Conservation (phyloP, 768 basidiomycete genomes). For the Austroboletus festivus region DNA sequence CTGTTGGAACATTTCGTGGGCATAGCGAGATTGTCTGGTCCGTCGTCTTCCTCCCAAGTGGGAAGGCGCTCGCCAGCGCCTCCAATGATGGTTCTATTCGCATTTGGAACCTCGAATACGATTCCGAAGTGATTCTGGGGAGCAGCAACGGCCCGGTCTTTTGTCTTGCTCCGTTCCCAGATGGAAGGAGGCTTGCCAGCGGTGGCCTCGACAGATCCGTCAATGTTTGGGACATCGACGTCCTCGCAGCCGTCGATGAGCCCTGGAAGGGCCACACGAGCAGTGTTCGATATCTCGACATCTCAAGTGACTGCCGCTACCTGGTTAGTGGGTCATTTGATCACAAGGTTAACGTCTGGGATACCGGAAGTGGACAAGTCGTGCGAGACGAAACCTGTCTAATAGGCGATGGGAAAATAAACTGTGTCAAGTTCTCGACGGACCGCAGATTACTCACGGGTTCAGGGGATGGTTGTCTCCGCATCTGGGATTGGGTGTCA, state of each 20-base stretch:
- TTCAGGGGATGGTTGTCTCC: conserved; percentile 28
- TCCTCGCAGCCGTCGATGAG: conserved; percentile 9
- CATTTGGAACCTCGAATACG: conserved; percentile 27
- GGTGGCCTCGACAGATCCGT: conserved; percentile 31
- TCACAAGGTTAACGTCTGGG: conserved; percentile 31
- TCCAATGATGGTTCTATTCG: conserved; percentile 31
- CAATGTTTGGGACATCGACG: conserved; percentile 31
- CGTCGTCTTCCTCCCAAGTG: conserved; percentile 26
- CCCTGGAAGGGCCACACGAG: conserved; percentile 25
- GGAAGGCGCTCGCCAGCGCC: conserved; percentile 24
- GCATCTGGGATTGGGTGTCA: conserved; percentile 28
- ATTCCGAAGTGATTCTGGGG: conserved; percentile 24
- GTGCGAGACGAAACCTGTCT: conserved; percentile 23
- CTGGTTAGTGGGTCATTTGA: conserved; percentile 30
- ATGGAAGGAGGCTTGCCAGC: conserved; percentile 26
- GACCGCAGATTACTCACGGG: conserved; percentile 27
- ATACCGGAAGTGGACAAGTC: conserved; percentile 25
- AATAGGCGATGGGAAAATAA: conserved; percentile 24
- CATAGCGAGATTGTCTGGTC: conserved; percentile 31
- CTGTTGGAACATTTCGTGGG: conserved; percentile 20
- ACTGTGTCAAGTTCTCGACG: conserved; percentile 27
- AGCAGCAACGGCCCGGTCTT: conserved; percentile 22
- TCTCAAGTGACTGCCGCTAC: conserved; percentile 29
- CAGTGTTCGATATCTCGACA: conserved; percentile 29
- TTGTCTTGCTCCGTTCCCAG: conserved; percentile 26